These are phyloP conservation scores for Panicum virgatum DNA, from an alignment of 202 grass and related monocot species.

Conservation along the genomic window DNA sequence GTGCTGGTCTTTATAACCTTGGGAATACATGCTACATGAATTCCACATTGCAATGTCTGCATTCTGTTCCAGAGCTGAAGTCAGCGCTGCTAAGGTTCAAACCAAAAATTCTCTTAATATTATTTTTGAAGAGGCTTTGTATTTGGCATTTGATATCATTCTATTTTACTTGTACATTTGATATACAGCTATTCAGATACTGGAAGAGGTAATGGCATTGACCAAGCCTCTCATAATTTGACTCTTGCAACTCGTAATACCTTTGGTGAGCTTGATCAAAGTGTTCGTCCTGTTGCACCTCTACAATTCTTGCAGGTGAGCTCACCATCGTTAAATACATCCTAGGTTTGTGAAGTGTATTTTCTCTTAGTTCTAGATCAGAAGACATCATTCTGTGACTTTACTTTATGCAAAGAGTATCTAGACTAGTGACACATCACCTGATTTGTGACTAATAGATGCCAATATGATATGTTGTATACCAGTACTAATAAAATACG, in stretches of 20 bases:
- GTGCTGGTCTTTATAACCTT: slow-evolving; percentile 96
- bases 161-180: slow-evolving; percentile 33
- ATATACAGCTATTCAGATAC: slow-evolving; percentile 94
- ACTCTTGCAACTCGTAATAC: slow-evolving; percentile 91
- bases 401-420: no score
- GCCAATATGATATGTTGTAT: neutral
- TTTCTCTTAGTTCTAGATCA: neutral
- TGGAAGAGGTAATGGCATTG: slow-evolving; percentile 75
- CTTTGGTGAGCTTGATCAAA: slow-evolving; percentile 93
- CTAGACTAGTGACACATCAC: neutral
- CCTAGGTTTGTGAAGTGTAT: slow-evolving; percentile 16
- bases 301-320: slow-evolving; percentile 88
- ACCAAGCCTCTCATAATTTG: slow-evolving; percentile 83
- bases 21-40: slow-evolving; percentile 99
- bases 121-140: neutral
- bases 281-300: slow-evolving; percentile 77
- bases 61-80: slow-evolving; percentile 97
- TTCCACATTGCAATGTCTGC: slow-evolving; percentile 95
- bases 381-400: no score
- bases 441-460: neutral
- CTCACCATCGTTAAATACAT: slow-evolving; percentile 13
- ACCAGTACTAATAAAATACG: neutral
- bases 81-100: slow-evolving; percentile 82
- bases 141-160: slow-evolving; percentile 26
- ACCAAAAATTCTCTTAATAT: neutral